Evolutionary conservation across 306 rosid species (phyloP), one percentile per base, ranked within the genome.

Genomic region (Fragaria vesca): DNA sequence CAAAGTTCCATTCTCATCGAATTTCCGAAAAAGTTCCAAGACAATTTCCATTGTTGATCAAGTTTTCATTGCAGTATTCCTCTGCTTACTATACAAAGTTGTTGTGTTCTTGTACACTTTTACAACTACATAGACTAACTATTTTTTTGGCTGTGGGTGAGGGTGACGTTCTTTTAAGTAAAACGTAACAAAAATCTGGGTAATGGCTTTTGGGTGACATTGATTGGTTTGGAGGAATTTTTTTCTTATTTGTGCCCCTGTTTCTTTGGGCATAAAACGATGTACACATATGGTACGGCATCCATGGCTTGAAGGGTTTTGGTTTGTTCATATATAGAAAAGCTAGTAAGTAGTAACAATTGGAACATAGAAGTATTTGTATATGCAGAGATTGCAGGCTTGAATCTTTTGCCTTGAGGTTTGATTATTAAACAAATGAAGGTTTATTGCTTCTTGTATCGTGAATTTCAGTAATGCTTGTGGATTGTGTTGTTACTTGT

Each of bases 41-140:
- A 74, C 76, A 60, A 72, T 92, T 78, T 83, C 95, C 77, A 47
- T 90, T 69, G 1, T 69, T 32, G 93, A 92, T 75, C 97, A 94
- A 85, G 66, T 92, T 30, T 46, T 87, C 21, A 3, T 92, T 71
- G 83, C 90, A 47, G 38, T 90, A 55, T 63, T 79, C 61, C 54
- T 90, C 16, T 28, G 69, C 73, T 80, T 88, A 43, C 71, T 90
- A 12, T 88, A 87, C 91, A 79, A 78, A 66, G 51, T 90, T 74
- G 69, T 77, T 28, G 66, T 69, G 80, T 78, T 61, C 74, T 21
- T 82, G 17, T 84, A 79, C 66, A 81, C 88, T 24, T 73, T 79
- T 57, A 26, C 57, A 58, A 70, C 71, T 46, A 24, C 48, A 43
- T 30, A 60, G 52, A 10, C 20, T 30, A 47, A 32, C 48, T 2